Conservation (phyloP, 306 rosid species). For the Malus asiatica region DNA sequence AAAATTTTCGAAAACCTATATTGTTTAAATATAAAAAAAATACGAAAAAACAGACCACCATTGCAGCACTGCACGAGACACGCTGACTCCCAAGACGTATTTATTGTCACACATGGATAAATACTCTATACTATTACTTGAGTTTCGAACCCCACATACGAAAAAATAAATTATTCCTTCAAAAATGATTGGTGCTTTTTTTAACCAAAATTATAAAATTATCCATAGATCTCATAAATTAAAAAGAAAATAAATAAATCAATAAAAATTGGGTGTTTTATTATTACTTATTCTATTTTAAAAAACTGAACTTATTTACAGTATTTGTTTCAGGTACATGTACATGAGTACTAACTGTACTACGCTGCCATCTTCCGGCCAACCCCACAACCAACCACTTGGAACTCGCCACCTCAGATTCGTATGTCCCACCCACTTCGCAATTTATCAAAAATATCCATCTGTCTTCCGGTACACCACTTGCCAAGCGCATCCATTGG, state of each 20-base stretch:
- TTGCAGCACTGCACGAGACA: not conserved
- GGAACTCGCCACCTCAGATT: conserved; percentile 2
- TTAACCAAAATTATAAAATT: not conserved
- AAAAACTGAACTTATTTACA: not conserved
- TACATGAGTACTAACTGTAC: not conserved
- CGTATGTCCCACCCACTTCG: conserved; percentile 22
- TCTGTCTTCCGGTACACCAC: conserved; percentile 41
- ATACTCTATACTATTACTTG: not conserved
- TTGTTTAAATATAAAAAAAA: not conserved
- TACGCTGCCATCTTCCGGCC: not conserved
- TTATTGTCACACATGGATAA: not conserved
- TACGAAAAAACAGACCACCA: not conserved
- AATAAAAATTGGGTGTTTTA: not conserved
- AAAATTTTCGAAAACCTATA: not conserved
- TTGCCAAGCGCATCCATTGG: not conserved
- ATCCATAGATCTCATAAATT: not conserved
- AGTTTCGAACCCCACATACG: not conserved
- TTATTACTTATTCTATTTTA: too few species aligned
- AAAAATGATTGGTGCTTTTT: not conserved
- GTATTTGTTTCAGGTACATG: not conserved
- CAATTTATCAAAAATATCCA: conserved; percentile 8
- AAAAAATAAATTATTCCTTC: not conserved
- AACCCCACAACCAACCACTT: conserved; percentile 6
- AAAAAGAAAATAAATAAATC: not conserved
- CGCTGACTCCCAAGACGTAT: not conserved